Evolutionary conservation across 2,329 filamentous ascomycete species (phyloP).

Genomic region (Hymenoscyphus scutula): DNA sequence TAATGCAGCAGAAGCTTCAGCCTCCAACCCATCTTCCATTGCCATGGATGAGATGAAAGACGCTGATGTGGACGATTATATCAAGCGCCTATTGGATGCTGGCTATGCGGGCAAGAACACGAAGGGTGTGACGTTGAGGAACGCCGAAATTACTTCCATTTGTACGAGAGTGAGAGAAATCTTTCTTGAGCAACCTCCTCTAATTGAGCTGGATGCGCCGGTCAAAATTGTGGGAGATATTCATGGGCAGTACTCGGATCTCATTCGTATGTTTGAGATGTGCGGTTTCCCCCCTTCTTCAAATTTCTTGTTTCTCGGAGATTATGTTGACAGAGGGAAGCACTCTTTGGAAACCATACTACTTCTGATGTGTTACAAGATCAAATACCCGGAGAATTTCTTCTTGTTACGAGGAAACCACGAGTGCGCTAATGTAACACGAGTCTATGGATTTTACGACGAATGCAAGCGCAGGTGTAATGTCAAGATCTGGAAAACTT

Average conservation of each 20-base stretch:
- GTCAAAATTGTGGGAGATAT: constrained; percentile 98
- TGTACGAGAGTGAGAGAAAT: constrained; percentile 86
- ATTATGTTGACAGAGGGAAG: constrained; percentile 91
- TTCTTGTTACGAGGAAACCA: constrained; percentile 93
- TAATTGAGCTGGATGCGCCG: constrained; percentile 87
- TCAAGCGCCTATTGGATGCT: constrained; percentile 88
- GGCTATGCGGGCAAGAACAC: constrained; percentile 96
- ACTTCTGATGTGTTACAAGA: constrained; percentile 90
- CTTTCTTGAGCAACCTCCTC: constrained; percentile 85
- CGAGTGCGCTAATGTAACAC: constrained; percentile 93
- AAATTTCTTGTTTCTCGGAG: constrained; percentile 92
- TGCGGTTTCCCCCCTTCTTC: constrained; percentile 90
- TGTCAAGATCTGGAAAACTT: constrained; percentile 97
- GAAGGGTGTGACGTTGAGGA: constrained; percentile 95
- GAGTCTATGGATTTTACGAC: constrained; percentile 97
- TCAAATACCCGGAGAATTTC: constrained; percentile 97
- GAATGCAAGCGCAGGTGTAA: constrained; percentile 96
- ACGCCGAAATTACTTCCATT: constrained; percentile 93
- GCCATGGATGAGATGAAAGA: constrained; percentile 89
- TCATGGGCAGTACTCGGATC: constrained; percentile 92
- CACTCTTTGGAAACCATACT: constrained; percentile 94
- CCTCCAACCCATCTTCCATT: constrained; percentile 53
- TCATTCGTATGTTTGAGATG: constrained; percentile 98
- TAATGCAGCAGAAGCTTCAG: constrained; percentile 43
- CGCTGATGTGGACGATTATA: constrained; percentile 95